These are phyloP conservation scores for Mortierella sp. DNA, from an alignment of 371 early-diverging fungal species.

Conservation along the genomic window DNA sequence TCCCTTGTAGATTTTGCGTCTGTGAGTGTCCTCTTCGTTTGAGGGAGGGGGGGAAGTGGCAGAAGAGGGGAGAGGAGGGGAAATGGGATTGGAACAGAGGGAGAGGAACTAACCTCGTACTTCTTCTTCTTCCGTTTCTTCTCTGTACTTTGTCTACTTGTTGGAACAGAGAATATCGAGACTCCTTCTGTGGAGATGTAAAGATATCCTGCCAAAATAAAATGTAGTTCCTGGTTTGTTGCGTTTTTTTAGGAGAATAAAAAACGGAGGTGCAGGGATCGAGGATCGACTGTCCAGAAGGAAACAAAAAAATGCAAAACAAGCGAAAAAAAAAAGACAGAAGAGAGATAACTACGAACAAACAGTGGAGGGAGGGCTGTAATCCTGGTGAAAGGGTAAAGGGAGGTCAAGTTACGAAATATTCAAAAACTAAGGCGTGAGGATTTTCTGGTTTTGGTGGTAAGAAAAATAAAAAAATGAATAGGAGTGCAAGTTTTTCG, in stretches of 20 bases:
- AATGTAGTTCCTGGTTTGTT: neutral
- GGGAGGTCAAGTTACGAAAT: neutral
- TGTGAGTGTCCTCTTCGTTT: neutral
- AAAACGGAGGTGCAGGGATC: slow-evolving; percentile 1
- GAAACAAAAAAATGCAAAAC: neutral
- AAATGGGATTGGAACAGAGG: neutral
- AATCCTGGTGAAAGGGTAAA: neutral
- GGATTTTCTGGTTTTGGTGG: neutral
- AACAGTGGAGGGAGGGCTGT: neutral
- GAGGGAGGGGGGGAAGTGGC: neutral
- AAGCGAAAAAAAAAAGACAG: neutral
- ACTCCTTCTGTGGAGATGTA: neutral
- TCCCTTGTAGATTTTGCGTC: slow-evolving; percentile 16
- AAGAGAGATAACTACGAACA: neutral
- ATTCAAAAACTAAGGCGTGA: neutral
- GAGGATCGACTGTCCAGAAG: slow-evolving; percentile 5
- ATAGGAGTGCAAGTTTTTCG: neutral
- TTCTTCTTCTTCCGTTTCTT: neutral
- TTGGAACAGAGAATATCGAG: neutral
- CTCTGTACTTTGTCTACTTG: neutral
- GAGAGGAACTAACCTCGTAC: neutral
- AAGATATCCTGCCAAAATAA: neutral
- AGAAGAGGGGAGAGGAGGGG: neutral
- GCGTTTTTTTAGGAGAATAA: neutral
- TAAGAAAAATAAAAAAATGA: neutral